A percentile compares a stretch with the other conserved stretches of the same genome.
phyloP scores from a whole-genome alignment of 2,329 filamentous ascomycete genomes.

The Chalaropsis ovoidea region DNA sequence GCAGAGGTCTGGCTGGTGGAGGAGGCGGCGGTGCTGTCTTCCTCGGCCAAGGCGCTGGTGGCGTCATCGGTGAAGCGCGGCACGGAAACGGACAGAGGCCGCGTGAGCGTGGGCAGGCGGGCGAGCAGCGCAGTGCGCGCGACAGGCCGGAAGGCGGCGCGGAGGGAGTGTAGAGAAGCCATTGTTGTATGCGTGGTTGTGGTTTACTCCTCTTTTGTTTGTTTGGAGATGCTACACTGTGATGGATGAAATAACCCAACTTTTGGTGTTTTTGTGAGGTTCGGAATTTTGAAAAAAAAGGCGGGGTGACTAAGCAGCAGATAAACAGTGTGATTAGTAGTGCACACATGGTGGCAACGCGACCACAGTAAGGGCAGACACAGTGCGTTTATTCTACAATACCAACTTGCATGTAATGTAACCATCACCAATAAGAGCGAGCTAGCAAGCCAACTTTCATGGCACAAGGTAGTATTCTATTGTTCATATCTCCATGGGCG shows the following conservation, averaged over 20 bases:
- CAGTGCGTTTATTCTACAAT: background rate
- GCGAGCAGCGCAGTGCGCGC: constrained; percentile 16
- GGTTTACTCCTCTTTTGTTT: background rate
- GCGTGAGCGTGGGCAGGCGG: constrained; percentile 1
- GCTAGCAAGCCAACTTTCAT: too few relatives aligned
- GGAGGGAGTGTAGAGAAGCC: constrained; percentile 16
- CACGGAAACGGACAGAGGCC: constrained; percentile 6
- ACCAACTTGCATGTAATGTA: background rate
- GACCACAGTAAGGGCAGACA: background rate
- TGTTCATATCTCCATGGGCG: too few relatives aligned
- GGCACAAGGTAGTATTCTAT: too few relatives aligned
- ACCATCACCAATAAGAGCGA: background rate
- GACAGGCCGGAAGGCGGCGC: constrained; percentile 26
- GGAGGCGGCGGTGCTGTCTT: background rate
- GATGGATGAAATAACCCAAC: background rate
- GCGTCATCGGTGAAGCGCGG: constrained; percentile 15
- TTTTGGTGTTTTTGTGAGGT: constrained; percentile 4
- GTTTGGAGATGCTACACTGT: background rate
- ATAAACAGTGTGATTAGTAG: background rate
- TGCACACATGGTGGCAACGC: background rate
- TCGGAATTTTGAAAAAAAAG: background rate
- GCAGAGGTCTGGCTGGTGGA: constrained; percentile 17
- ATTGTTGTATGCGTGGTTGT: background rate
- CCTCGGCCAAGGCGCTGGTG: constrained; percentile 19
- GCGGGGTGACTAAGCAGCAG: constrained; percentile 14